Conservation (phyloP, 2,329 filamentous ascomycete genomes). For the Colletotrichum echinochloae region DNA sequence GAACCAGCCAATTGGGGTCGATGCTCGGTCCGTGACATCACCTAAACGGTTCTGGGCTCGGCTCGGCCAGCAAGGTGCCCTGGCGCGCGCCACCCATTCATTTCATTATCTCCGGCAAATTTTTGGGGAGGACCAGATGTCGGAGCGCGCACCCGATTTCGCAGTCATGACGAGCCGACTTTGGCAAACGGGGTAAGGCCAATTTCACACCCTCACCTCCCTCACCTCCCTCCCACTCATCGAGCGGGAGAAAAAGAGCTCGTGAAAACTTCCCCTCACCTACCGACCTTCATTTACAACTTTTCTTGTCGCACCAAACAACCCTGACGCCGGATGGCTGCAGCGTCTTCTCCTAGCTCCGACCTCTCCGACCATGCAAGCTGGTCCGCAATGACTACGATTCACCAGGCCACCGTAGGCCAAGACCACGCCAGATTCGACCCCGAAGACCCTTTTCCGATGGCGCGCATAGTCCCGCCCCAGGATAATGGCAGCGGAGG, state of each 20-base stretch:
- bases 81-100: constrained; percentile 39
- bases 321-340: constrained; percentile 8
- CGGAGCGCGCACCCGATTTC: constrained; percentile 35
- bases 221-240: constrained; percentile 7
- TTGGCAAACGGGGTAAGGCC: constrained; percentile 32
- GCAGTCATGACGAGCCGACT: constrained; percentile 39
- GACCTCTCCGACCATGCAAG: constrained; percentile 38
- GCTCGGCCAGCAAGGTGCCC: constrained; percentile 33
- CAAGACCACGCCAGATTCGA: constrained; percentile 48
- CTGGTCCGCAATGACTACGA: constrained; percentile 37
- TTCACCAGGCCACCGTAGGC: constrained; percentile 31
- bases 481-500: constrained; percentile 38
- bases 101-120: constrained; percentile 41
- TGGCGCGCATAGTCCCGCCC: constrained; percentile 47
- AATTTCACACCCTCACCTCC: constrained; percentile 4
- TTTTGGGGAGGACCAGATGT: constrained; percentile 30
- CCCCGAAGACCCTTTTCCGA: constrained; percentile 46
- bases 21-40: constrained; percentile 26
- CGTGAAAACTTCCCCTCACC: constrained; percentile 32
- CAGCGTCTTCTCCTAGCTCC: constrained; percentile 18
- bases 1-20: constrained; percentile 19
- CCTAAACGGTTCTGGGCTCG: constrained; percentile 22
- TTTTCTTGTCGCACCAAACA: neutral
- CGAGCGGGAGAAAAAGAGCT: constrained; percentile 16
- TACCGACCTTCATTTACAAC: neutral